Base-by-base conservation (phyloP, 2,329 filamentous ascomycete genomes). In the Alternaria postmessia region DNA sequence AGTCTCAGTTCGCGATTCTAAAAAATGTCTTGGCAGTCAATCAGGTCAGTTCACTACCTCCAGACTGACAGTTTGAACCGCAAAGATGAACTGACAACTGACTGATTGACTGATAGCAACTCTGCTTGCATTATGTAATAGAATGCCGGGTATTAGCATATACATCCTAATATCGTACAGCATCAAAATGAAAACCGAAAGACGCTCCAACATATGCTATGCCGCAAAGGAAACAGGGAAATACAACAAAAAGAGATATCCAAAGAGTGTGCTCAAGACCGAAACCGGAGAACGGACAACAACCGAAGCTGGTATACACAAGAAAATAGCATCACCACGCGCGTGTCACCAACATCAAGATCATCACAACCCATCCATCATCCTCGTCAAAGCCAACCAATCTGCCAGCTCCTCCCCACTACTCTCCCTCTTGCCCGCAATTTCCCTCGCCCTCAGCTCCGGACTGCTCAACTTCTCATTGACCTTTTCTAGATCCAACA, bases 341-440 rank as follows among this genome's bases (percentile, higher is more conserved):
- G 1, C 14, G 24, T 26, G 24, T 0, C 30, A 32, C 30, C 30
- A 36, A 36, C 30, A 32, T 32, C n/a, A 3, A 7, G 7, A 42
- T 7, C 38, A 32, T 56, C 38, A 61, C 34, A 66, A 28, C 2
- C 52, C 56, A 22, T 65, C 67, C 53, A 69, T 42, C 59, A 63
- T 51, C 44, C 51, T 59, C 39, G 57, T 67, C 42, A 69, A 26
- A 3, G 59, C 61, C 43, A 69, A 38, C 67, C 67, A 69, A 36
- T 61, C 56, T n/a, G 56, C 47, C 20, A 66, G 44, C 47, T 66
- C 64, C 20, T 32, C 46, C 30, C 47, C 62, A 41, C 43, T 60
- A 47, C 46, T 49, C 32, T 44, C 53, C 47, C 39, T 57, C 18
- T 34, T 1, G 2, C 42, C 32, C 32, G 32, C 11, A 14, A 14